Evolutionary conservation across 805 yeast species (phyloP), one percentile per base, ranked within the genome.

Genomic region (Tetrapisispora iriomotensis): DNA sequence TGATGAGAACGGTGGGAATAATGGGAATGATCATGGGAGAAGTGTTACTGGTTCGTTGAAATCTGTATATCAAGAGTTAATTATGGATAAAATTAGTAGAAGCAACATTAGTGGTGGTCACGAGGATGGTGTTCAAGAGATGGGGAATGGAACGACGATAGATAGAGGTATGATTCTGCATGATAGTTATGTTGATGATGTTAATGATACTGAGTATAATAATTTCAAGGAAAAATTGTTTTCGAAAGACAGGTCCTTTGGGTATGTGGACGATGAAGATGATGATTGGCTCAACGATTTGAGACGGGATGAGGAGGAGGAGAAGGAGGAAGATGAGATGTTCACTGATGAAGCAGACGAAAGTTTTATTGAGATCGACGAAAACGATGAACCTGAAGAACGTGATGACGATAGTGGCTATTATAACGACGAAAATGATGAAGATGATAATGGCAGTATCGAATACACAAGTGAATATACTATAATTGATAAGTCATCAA

Each of bases 281-380:
- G 42, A 35, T 17, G 45, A 40, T 6, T 36, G 34, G 36, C 14
- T 32, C 6, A 34, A 35, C 12, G 33, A 24, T 31, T 34, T 40
- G 21, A 40, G 35, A n/a, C 25, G 26, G 15, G 38, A 39, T 14
- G 41, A 36, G 15, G 45, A 37, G 15, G 45, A 44, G 13, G 46
- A 36, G 28, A 44, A 44, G 19, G 45, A 47, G 44, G 40, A 44
- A 7, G 49, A 47, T 35, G 50, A 46, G 13, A 39, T 22, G 10
- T 17, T n/a, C 24, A 26, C 7, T 5, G 34, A 24, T 23, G 40
- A 53, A 15, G 40, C 52, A 8, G 50, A 51, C 36, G 47, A 40
- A 24, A 48, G 54, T 31, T 51, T 51, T 33, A 42, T 49, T 8
- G 39, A 39, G 23, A n/a, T n/a, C n/a, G 47, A 47, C 10, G 43